Evolutionary conservation across 805 yeast genomes (phyloP).

Genomic region (Pichia nanzhaoensis): DNA sequence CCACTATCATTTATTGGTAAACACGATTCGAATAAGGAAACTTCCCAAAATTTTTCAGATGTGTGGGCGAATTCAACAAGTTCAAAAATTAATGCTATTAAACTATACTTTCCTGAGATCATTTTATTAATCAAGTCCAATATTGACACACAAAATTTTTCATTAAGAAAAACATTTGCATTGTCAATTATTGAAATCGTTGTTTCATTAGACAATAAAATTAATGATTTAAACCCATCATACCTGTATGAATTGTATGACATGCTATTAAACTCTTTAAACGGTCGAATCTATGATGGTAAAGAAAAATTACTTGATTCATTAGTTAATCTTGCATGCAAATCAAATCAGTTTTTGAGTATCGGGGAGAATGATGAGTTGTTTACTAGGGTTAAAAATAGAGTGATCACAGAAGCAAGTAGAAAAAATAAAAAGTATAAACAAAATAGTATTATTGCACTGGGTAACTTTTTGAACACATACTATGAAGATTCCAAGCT

Average conservation of each 20-base stretch:
- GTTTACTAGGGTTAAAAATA: slow-evolving; percentile 34
- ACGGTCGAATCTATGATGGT: slow-evolving; percentile 85
- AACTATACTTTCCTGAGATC: slow-evolving; percentile 66
- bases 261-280: slow-evolving; percentile 50
- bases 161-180: slow-evolving; percentile 64
- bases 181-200: slow-evolving; percentile 49
- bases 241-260: slow-evolving; percentile 37
- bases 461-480: slow-evolving; percentile 40
- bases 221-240: slow-evolving; percentile 15
- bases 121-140: slow-evolving; percentile 41
- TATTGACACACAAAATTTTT: slow-evolving; percentile 53
- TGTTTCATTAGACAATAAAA: slow-evolving; percentile 33
- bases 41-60: slow-evolving; percentile 43
- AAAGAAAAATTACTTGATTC: slow-evolving; percentile 74
- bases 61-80: slow-evolving; percentile 77
- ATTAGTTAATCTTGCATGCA: slow-evolving; percentile 49
- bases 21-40: slow-evolving; percentile 49
- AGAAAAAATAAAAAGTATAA: slow-evolving; percentile 64
- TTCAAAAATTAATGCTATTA: slow-evolving; percentile 65
- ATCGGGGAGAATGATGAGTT: slow-evolving; percentile 23
- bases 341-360: slow-evolving; percentile 34
- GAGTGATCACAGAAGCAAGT: slow-evolving; percentile 53
- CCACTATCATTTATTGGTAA: slow-evolving; percentile 78
- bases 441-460: slow-evolving; percentile 42
- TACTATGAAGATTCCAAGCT: slow-evolving; percentile 27